Evolutionary conservation across 2,329 filamentous ascomycete genomes (phyloP).

Genomic region (Alternaria ventricosa): DNA sequence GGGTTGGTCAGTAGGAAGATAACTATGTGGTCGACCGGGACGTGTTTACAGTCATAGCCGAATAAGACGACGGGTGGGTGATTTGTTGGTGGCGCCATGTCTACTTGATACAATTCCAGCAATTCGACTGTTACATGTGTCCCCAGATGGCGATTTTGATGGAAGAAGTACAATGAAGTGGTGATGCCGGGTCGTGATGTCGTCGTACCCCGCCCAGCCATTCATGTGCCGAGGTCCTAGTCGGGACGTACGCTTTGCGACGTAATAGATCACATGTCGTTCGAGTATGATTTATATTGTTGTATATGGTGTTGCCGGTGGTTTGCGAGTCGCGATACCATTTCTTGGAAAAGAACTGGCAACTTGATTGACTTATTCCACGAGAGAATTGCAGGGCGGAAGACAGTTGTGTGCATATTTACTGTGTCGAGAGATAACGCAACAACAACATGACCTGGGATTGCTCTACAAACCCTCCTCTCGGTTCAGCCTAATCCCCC

Average conservation of each 20-base stretch:
- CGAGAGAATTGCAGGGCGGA: background rate
- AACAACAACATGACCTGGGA: background rate
- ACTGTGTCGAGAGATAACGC: background rate
- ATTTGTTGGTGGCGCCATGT: conserved; percentile 7
- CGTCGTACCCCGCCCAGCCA: conserved; percentile 8
- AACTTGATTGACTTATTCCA: background rate
- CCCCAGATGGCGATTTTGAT: background rate
- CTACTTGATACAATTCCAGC: fast-evolving
- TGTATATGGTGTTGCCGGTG: background rate
- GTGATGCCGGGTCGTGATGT: background rate
- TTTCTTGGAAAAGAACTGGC: too few relatives aligned
- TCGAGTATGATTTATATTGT: background rate
- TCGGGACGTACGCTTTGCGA: background rate
- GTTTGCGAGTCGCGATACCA: background rate
- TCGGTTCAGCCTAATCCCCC: conserved; percentile 57
- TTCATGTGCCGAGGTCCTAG: background rate
- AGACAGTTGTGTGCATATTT: background rate
- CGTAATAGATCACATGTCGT: background rate
- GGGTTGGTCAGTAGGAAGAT: too few relatives aligned
- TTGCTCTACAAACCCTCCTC: conserved; percentile 12
- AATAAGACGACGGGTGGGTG: conserved; percentile 28
- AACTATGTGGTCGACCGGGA: background rate
- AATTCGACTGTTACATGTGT: fast-evolving
- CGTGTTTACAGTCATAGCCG: conserved; percentile 34
- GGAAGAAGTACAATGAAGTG: background rate